Evolutionary conservation across 176 grass and related monocot genomes (phyloP).

Genomic region (maize (Zea mays)): Zm-B73-REFERENCE-NAM-5.0 NC_050103.1:5265001-5265500

Average conservation of each 20-base stretch:
- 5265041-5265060: too few relatives aligned
- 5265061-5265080: too few relatives aligned
- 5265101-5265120: background rate
- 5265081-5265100: background rate
- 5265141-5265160: background rate
- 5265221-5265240: background rate
- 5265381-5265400: conserved; percentile 8
- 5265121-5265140: background rate
- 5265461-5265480: conserved; percentile 15
- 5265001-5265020: too few relatives aligned
- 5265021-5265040: too few relatives aligned
- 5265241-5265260: conserved; percentile 8
- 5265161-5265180: background rate
- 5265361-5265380: background rate
- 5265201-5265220: background rate
- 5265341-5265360: conserved; percentile 19
- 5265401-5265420: background rate
- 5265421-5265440: background rate
- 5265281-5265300: conserved; percentile 13
- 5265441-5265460: conserved; percentile 2
- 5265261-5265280: conserved; percentile 4
- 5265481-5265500: background rate
- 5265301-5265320: background rate
- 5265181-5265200: background rate
- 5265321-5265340: background rate